Evolutionary conservation across 768 basidiomycete genomes (phyloP), one percentile per base, ranked within the genome.

Genomic region (Amanita subjunquillea): DNA sequence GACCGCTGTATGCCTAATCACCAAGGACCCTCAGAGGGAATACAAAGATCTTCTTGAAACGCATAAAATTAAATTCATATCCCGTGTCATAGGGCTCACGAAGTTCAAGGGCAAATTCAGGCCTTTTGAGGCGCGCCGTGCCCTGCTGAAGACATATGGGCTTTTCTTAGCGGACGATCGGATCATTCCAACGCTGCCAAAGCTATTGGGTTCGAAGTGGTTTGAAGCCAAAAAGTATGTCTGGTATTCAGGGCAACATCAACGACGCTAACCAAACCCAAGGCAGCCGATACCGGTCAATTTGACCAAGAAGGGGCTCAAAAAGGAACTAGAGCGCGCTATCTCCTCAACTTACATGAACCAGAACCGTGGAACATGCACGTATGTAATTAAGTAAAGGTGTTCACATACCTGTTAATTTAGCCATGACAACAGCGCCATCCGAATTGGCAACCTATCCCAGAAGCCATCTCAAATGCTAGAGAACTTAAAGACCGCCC

Each of bases 31-130:
- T 1, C 95, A 98, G 60, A 75, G 95, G 42, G 78, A 91, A 64
- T 99, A 97, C 76, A 99, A 99, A 67, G 91, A 95, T 63, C 83
- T 96, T 9, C 73, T 99, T 6, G 83, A 82, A 44, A 68, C 70
- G 46, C 73, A 88, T 42, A 76, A 81, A 47, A 82, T 99, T 73
- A 87, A 85, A 59, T 99, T 97, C 59, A 85, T 99, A 63, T 84
- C 81, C 25, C 76, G 93, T 34, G 92, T 98, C 36, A 90, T 98
- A 44, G 95, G 92, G 15, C 69, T 97, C 42, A 76, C 77, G 55
- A 97, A 99, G 66, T 77, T 99, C 54, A 91, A 89, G 71, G 95
- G 95, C 22, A 97, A 97, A 69, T 92, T 88, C 73, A 85, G 82
- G 66, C 76, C 82, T 8, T 91, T 77, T 59, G 91, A 91, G 61